Evolutionary conservation across 345 rosid species (phyloP).

Genomic region (Eucalyptus globulus): DNA sequence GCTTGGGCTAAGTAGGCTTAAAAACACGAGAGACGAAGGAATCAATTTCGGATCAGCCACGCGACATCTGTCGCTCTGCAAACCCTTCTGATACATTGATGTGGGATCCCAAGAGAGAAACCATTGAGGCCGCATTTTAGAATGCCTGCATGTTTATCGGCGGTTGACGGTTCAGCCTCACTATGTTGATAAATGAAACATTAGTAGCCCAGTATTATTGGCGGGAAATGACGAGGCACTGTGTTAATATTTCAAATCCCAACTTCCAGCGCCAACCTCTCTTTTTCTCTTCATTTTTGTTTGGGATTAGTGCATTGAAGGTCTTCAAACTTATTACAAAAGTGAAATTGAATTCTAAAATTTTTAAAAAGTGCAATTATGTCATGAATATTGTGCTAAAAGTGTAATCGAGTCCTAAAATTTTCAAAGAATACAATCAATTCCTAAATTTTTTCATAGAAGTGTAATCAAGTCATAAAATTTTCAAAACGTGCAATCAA

Average conservation of each 20-base stretch:
- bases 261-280: neutral
- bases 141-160: neutral
- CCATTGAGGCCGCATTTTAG: neutral
- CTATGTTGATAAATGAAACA: neutral
- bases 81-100: neutral
- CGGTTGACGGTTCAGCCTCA: neutral
- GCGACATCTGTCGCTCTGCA: neutral
- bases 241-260: neutral
- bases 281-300: neutral
- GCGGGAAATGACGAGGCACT: neutral
- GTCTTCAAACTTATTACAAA: no score
- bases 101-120: neutral
- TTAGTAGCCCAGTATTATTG: neutral
- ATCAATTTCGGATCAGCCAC: neutral
- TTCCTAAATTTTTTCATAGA: no score
- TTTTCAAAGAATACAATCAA: no score
- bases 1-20: neutral
- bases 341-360: rapidly evolving
- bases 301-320: no score
- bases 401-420: rapidly evolving
- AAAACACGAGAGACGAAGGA: neutral
- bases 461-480: rapidly evolving
- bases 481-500: rapidly evolving
- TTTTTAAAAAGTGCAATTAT: no score
- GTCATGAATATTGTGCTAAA: no score